Percentiles rank a stretch among this genome's conserved stretches.
Conservation (phyloP, 495 filamentous ascomycete species). For the Penicillium waksmanii region DNA sequence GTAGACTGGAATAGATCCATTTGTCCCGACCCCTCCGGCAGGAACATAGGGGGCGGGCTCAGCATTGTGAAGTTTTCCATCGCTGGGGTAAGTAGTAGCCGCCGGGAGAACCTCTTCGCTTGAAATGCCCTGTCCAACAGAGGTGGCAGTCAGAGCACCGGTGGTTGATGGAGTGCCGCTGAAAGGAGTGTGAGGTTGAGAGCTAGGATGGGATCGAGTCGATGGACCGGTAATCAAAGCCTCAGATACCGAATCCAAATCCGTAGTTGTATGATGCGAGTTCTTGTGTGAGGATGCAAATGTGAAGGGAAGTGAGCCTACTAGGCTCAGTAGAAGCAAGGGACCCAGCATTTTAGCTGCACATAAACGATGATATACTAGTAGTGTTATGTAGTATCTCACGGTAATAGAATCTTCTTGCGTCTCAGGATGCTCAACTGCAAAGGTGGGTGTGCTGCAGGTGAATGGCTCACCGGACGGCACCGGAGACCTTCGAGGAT, state of each 20-base stretch:
- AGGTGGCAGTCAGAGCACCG: constrained; percentile 57
- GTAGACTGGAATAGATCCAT: constrained; percentile 74
- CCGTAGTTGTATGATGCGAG: constrained; percentile 6
- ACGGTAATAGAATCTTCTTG: too few relatives aligned
- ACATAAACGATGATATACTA: too few relatives aligned
- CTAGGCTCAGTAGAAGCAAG: constrained; percentile 16
- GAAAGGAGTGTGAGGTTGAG: constrained; percentile 54
- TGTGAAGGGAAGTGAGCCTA: constrained; percentile 24
- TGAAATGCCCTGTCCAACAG: constrained; percentile 53
- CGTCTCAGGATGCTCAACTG: too few relatives aligned
- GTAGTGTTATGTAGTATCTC: too few relatives aligned
- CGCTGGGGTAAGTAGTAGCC: constrained; percentile 66
- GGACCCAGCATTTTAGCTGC: constrained; percentile 15
- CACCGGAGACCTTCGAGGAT: too few relatives aligned
- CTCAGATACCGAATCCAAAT: constrained; percentile 8
- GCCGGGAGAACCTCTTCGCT: constrained; percentile 45
- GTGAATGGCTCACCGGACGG: too few relatives aligned
- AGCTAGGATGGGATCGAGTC: constrained; percentile 29
- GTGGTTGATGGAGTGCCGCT: constrained; percentile 61
- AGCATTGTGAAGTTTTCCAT: constrained; percentile 66
- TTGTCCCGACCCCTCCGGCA: constrained; percentile 78
- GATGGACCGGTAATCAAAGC: constrained; percentile 21
- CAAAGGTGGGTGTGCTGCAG: too few relatives aligned
- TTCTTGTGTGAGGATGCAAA: constrained; percentile 12
- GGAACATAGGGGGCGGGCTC: constrained; percentile 76